phyloP scores from a whole-genome alignment of 2,329 filamentous ascomycete species.

The Monilinia polystroma region DNA sequence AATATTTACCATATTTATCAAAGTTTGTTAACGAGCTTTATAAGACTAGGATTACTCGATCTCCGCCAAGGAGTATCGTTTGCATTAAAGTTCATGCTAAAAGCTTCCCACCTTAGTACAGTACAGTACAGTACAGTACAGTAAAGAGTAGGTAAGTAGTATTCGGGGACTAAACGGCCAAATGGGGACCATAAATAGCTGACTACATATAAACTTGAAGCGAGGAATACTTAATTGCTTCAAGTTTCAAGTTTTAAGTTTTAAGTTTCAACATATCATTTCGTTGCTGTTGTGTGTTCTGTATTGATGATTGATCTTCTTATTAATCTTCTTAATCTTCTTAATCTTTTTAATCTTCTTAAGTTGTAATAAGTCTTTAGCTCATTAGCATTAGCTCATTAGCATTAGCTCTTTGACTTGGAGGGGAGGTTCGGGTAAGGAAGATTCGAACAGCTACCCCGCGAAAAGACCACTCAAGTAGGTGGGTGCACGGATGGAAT shows the following conservation, averaged over 20 bases:
- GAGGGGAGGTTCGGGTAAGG: too few relatives aligned
- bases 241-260: too few relatives aligned
- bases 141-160: background rate
- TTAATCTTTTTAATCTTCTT: too few relatives aligned
- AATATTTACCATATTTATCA: background rate
- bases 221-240: background rate
- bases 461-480: background rate
- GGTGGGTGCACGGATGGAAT: too few relatives aligned
- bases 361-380: too few relatives aligned
- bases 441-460: background rate
- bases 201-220: background rate
- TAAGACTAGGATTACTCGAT: background rate
- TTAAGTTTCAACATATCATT: background rate
- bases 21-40: background rate
- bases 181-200: constrained; percentile 11
- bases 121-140: background rate
- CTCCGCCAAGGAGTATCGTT: background rate
- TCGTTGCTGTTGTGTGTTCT: too few relatives aligned
- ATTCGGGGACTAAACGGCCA: constrained; percentile 21
- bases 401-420: too few relatives aligned
- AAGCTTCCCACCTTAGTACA: background rate
- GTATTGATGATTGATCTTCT: too few relatives aligned
- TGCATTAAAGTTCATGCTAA: background rate
- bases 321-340: too few relatives aligned
- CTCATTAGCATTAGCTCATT: too few relatives aligned